These are phyloP conservation scores for Lactarius tabidus DNA, from an alignment of 768 basidiomycete species.

Conservation along the genomic window DNA sequence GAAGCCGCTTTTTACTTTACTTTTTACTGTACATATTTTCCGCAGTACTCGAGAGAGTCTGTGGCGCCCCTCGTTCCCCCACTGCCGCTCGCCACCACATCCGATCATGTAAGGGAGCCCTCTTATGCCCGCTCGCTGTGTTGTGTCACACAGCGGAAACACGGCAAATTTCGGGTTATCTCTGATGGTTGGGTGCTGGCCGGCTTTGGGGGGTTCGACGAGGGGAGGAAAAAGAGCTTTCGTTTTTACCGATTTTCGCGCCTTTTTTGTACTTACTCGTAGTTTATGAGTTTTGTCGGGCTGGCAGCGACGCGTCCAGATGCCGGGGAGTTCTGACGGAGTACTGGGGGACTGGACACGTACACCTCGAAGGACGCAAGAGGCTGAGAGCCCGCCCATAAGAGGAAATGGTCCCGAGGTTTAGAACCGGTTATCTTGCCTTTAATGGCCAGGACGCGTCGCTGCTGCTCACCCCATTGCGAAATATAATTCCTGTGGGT, in stretches of 20 bases:
- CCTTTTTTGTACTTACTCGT: not conserved
- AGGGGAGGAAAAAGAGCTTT: not conserved
- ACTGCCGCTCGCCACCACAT: not conserved
- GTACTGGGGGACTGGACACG: constrained; percentile 17
- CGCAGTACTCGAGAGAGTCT: not conserved
- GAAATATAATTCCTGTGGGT: not conserved
- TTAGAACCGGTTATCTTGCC: constrained; percentile 21
- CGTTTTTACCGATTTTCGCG: not conserved
- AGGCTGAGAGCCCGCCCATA: constrained; percentile 8
- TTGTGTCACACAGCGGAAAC: not conserved
- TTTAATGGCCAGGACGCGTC: constrained; percentile 14
- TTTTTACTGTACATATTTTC: not conserved
- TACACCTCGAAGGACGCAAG: constrained; percentile 18
- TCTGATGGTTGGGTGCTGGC: not conserved
- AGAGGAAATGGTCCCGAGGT: constrained; percentile 13
- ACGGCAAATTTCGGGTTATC: not conserved
- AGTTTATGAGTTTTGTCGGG: not conserved
- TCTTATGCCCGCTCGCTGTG: not conserved
- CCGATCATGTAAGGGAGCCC: not conserved
- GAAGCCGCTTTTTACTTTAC: not conserved
- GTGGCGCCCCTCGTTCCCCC: not conserved
- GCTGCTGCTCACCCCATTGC: constrained; percentile 15
- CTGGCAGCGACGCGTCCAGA: constrained; percentile 14
- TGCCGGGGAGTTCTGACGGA: constrained; percentile 21
- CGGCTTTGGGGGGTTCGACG: not conserved